Evolutionary conservation across 768 basidiomycete genomes (phyloP).

Genomic region (Daedalea quercina): DNA sequence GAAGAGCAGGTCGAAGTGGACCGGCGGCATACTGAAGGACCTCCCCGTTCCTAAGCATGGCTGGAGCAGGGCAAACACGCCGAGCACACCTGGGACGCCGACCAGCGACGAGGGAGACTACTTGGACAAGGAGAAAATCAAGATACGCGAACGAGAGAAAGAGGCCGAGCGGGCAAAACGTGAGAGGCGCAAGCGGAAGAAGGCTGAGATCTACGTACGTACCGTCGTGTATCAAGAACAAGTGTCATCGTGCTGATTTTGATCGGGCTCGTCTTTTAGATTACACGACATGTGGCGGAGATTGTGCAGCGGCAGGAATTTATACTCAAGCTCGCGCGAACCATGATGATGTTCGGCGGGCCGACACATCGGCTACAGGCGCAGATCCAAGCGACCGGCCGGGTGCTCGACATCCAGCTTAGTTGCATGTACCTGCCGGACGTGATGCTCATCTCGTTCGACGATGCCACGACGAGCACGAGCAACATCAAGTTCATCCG

Average conservation of each 20-base stretch:
- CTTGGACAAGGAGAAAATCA: slow-evolving; percentile 7
- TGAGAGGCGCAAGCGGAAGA: slow-evolving; percentile 43
- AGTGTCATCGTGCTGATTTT: not conserved
- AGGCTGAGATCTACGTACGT: slow-evolving; percentile 72
- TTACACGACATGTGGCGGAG: slow-evolving; percentile 78
- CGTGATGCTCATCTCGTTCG: slow-evolving; percentile 76
- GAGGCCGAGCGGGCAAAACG: slow-evolving; percentile 30
- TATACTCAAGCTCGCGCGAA: slow-evolving; percentile 73
- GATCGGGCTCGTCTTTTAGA: slow-evolving; percentile 35
- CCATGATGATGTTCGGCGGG: slow-evolving; percentile 88
- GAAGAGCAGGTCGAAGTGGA: slow-evolving; percentile 25
- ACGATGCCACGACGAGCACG: slow-evolving; percentile 73
- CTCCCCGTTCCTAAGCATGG: slow-evolving; percentile 28
- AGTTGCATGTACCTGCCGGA: slow-evolving; percentile 74
- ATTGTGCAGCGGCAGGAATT: slow-evolving; percentile 81
- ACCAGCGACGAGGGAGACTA: slow-evolving; percentile 18
- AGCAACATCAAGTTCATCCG: slow-evolving; percentile 76
- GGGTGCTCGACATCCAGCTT: slow-evolving; percentile 68
- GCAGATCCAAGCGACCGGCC: slow-evolving; percentile 73
- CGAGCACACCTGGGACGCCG: slow-evolving; percentile 23
- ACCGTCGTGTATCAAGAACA: not conserved
- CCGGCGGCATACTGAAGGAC: slow-evolving; percentile 32
- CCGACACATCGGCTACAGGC: slow-evolving; percentile 79
- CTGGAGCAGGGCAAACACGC: slow-evolving; percentile 19
- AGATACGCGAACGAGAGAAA: slow-evolving; percentile 20